Percentiles rank a stretch among this genome's conserved stretches.
Conservation (phyloP, 177 flowering plant species). For the Vitis hybrid region DNA sequence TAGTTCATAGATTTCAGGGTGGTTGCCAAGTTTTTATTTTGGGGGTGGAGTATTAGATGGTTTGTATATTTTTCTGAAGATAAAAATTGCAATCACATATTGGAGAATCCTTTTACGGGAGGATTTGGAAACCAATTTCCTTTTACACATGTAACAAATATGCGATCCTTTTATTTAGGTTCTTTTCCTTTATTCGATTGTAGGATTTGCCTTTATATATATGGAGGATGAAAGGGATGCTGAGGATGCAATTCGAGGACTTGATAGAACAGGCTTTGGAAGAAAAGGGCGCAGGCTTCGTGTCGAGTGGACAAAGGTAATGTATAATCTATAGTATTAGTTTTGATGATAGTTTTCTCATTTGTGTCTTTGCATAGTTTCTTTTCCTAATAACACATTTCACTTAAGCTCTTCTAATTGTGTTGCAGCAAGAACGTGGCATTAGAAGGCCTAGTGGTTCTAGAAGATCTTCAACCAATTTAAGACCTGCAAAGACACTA, state of each 20-base stretch:
- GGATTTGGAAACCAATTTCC: conserved; percentile 9
- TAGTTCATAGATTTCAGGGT: conserved; percentile 43
- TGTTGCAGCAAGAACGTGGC: conserved; percentile 81
- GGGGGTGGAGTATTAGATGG: conserved; percentile 7
- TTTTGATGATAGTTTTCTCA: background rate
- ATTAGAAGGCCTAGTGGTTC: conserved; percentile 58
- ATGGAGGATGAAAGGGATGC: conserved; percentile 99
- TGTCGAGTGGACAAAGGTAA: conserved; percentile 98
- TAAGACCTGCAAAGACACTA: conserved; percentile 81
- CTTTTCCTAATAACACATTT: background rate
- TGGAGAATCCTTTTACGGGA: conserved; percentile 20
- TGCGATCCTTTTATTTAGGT: background rate
- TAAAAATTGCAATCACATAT: conserved; percentile 8
- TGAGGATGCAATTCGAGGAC: conserved; percentile 88
- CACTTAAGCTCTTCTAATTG: background rate
- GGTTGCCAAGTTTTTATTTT: conserved; percentile 21
- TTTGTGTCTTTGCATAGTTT: background rate
- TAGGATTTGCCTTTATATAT: conserved; percentile 97
- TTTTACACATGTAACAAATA: background rate
- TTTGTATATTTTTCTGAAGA: conserved; percentile 14
- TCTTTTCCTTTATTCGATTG: conserved; percentile 1
- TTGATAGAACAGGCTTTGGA: conserved; percentile 88
- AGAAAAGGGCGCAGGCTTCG: conserved; percentile 91
- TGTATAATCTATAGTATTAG: background rate
- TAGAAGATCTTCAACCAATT: conserved; percentile 63